Percentiles rank a stretch among this genome's conserved stretches.
phyloP scores from a whole-genome alignment of 129 eudicot genomes.

The Arctium lappa region DNA sequence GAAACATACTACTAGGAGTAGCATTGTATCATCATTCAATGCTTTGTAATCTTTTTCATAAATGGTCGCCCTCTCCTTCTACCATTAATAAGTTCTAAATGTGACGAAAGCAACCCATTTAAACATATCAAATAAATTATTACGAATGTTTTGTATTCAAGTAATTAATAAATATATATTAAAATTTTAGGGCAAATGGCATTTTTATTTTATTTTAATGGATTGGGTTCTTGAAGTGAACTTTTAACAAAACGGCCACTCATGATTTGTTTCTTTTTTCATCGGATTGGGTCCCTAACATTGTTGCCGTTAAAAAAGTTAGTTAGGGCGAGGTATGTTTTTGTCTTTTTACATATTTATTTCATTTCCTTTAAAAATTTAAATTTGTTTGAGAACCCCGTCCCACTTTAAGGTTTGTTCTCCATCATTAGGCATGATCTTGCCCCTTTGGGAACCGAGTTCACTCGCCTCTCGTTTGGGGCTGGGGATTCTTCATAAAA shows the following conservation, averaged over 20 bases:
- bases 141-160: background rate
- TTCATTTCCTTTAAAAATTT: background rate
- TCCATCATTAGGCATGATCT: too few species aligned
- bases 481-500: too few species aligned
- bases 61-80: background rate
- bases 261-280: background rate
- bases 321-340: background rate
- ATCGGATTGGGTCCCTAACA: background rate
- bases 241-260: background rate
- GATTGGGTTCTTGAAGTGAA: background rate
- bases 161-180: background rate
- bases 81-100: background rate
- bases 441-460: too few species aligned
- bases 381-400: background rate
- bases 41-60: background rate
- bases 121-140: background rate
- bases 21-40: conserved; percentile 1
- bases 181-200: background rate
- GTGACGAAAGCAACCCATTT: background rate
- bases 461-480: too few species aligned
- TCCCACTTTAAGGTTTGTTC: too few species aligned
- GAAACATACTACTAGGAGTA: background rate
- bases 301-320: background rate
- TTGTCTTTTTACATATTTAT: background rate
- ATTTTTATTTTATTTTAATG: background rate